Evolutionary conservation across 495 filamentous ascomycete species (phyloP), one percentile per base, ranked within the genome.

Genomic region (Tuber borchii): DNA sequence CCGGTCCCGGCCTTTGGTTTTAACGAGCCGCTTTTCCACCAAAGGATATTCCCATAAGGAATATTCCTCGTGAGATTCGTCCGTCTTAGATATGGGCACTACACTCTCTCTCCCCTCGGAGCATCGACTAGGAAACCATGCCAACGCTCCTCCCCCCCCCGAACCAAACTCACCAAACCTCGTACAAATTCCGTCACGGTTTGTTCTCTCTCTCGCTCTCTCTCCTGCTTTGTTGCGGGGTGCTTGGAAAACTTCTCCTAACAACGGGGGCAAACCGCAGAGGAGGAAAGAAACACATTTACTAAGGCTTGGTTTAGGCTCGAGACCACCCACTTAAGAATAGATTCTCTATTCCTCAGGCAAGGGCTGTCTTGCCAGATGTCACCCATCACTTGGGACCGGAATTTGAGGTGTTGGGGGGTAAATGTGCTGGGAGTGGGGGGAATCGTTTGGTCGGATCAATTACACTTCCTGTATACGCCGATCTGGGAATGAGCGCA

Each of bases 161-260:
- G 78, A 40, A 79, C 74, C 42, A 79, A 79, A 71, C 78, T 79
- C 70, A 79, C 78, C 22, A 79, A 79, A 61, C 78, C 78, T 72
- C 78, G 78, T 43, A 79, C 78, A 14, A 79, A 79, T 74, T 79
- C 78, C 16, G 73, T 79, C 45, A 71, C 70, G 39, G 73, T 75
- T 40, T 73, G 74, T 75, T 70, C 39, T 73, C 74, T 56, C 44
- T 42, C 42, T 42, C 42, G 3, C 42, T 69, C 39, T 56, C 74
- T 42, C 44, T 14, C 34, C 34, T 69, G 69, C 43, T 40, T 73
- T 73, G 4, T 37, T 56, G 56, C 56, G 26, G 56, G 56, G 51
- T 26, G 69, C 42, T 69, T 26, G 43, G 70, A 73, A 75, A 39
- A 73, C 42, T 70, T 75, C 40, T 72, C 43, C 39, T 71, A 20